A percentile compares a stretch with the other conserved stretches of the same genome.
phyloP scores from a whole-genome alignment of 2,329 filamentous ascomycete species.

The Neonectria punicea region DNA sequence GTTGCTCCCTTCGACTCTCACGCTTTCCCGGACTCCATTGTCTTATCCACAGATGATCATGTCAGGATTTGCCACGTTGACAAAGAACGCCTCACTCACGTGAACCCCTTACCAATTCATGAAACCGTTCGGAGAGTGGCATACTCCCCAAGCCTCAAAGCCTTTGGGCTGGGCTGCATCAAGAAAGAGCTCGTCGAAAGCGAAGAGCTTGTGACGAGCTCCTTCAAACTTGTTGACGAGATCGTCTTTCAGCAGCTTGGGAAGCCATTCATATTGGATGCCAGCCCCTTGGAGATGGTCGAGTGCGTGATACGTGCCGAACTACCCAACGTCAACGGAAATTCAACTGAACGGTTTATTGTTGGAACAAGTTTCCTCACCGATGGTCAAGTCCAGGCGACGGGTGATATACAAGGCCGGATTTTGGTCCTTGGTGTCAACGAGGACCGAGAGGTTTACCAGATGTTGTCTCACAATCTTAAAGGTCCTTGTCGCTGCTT shows the following conservation, averaged over 20 bases:
- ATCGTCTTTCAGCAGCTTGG: conserved; percentile 84
- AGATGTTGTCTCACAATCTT: conserved; percentile 74
- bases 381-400: conserved; percentile 64
- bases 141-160: conserved; percentile 81
- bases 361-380: conserved; percentile 85
- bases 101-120: conserved; percentile 80
- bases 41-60: conserved; percentile 80
- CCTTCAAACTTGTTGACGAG: conserved; percentile 92
- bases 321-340: conserved; percentile 68
- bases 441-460: conserved; percentile 76
- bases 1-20: conserved; percentile 86
- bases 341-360: conserved; percentile 80
- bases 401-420: conserved; percentile 70
- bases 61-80: conserved; percentile 86
- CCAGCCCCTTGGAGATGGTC: conserved; percentile 73
- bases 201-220: conserved; percentile 79
- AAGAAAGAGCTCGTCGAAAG: conserved; percentile 76
- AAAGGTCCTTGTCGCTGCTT: conserved; percentile 86
- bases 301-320: conserved; percentile 85
- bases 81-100: conserved; percentile 85
- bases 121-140: conserved; percentile 89
- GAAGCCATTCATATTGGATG: conserved; percentile 70
- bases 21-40: conserved; percentile 82
- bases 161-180: conserved; percentile 89
- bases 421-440: conserved; percentile 88